Base-by-base conservation (phyloP, 2,329 filamentous ascomycete species). In the Pseudogymnoascus sp. region DNA sequence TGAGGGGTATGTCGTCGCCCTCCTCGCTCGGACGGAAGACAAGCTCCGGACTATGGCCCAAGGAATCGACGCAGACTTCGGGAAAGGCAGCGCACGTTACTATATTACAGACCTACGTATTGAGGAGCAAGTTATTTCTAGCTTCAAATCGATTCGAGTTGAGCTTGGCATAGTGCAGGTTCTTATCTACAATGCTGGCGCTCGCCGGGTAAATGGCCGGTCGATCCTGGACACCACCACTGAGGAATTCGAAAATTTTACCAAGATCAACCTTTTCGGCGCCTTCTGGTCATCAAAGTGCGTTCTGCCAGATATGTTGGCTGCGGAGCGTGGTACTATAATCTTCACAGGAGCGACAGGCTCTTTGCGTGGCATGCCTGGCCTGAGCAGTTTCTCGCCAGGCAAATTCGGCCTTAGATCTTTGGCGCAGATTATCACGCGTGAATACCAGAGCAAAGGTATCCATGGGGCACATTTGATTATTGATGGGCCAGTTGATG, bases 311-410 rank as follows among this genome's bases (percentile, higher is more conserved):
- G 63, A 65, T 26, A 65, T 64, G 64, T 33, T 65, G 13, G 60
- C 64, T 10, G 59, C 52, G 1, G 59, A 28, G 13, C 61, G 61
- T 19, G 64, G 64, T 6, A 65, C 64, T 0, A 61, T 95, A 10
- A 86, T 95, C 68, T 89, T 92, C 74, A 94, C 90, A 0, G 90
- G 90, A 33, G 90, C 90, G 0, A 95, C 90, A 0, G 90, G 89
- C 0, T 88, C 86, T 0, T 67, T 92, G 28, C 87, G 85, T 67
- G 88, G 87, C 6, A 88, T 83, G 15, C 82, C 88, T 0, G 74
- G 77, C 13, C 87, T 90, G 70, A 76, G 82, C 1, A 74, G 80
- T 12, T 94, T 95, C 68, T 86, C 89, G 0, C 81, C 84, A 0
- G 86, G 85, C 34, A 95, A 94, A 70, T 94, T 89, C 70, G 89